A percentile compares a stretch with the other conserved stretches of the same genome.
Conservation (phyloP, 2,329 filamentous ascomycete species). For the Cylindrodendrum hubeiense region DNA sequence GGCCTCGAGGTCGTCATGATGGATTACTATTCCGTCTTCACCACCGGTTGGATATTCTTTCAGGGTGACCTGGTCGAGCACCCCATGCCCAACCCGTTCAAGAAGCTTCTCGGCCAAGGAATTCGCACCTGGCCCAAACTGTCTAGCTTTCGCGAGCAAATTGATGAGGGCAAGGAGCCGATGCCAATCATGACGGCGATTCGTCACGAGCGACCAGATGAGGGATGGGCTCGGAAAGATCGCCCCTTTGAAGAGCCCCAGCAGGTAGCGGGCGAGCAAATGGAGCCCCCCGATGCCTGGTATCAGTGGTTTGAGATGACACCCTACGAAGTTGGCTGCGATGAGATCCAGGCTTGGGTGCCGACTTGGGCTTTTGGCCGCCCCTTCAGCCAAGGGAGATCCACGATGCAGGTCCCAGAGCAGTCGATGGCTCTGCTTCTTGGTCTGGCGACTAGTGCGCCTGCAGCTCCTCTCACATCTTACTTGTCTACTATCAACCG, state of each 20-base stretch:
- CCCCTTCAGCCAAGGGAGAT: constrained; percentile 16
- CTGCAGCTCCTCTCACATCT: constrained; percentile 21
- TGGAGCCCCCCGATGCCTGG: constrained; percentile 20
- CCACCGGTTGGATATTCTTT: constrained; percentile 25
- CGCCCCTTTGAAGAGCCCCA: constrained; percentile 14
- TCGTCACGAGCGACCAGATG: constrained; percentile 16
- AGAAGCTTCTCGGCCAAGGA: not conserved
- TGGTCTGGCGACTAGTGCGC: constrained; percentile 21
- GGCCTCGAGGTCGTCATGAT: constrained; percentile 16
- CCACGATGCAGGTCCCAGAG: constrained; percentile 23
- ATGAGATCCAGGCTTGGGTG: constrained; percentile 23
- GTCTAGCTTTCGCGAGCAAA: constrained; percentile 17
- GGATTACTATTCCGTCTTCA: constrained; percentile 24
- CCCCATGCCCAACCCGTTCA: not conserved
- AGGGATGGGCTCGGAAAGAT: constrained; percentile 15
- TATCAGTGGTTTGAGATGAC: constrained; percentile 29
- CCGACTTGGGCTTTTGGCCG: constrained; percentile 28
- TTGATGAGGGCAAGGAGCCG: constrained; percentile 13
- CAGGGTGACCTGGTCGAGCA: constrained; percentile 13
- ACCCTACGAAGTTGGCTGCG: constrained; percentile 21
- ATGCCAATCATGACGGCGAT: constrained; percentile 25
- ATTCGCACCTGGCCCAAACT: constrained; percentile 19
- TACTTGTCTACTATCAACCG: constrained; percentile 19
- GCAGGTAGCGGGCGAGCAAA: constrained; percentile 6
- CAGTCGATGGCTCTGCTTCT: constrained; percentile 20